Evolutionary conservation across 2,329 filamentous ascomycete genomes (phyloP), one percentile per base, ranked within the genome.

Genomic region (Nakataea oryzae): DNA sequence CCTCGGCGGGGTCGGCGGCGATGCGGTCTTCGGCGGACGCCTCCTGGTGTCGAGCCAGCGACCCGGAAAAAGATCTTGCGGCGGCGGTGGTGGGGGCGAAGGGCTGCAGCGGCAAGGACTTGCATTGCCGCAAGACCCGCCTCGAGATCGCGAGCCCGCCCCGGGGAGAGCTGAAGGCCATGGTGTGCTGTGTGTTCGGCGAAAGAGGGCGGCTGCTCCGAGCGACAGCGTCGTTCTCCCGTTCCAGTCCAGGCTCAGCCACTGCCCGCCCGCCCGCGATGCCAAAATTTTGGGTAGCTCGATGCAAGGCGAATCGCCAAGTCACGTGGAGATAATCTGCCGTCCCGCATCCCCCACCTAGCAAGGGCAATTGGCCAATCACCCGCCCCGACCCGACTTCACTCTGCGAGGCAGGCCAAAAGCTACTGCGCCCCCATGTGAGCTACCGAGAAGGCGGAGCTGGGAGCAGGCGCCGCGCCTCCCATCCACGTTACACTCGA

Each of bases 111-210:
- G 30, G 24, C 17, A 29, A 55, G 30, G 58, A 62, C 47, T 67
- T 68, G 67, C 69, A 71, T 66, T 67, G 68, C 54, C 68, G 68
- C 28, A 74, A 63, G 13, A 70, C 71, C 63, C 72, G 72, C 60
- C 71, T 71, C 57, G 72, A 69, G 56, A 74, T 66, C 59, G 71
- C 69, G 58, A 71, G 62, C 24, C 69, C 69, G 6, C 73, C 69
- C 63, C 71, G 69, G 12, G 74, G 69, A 41, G 70, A 68, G 34
- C 70, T 74, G 64, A 73, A 68, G 58, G 75, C 69, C 75, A 78
- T 70, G 61, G 64, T 54, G 54, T 29, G n/a, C 70, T 63, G 27
- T 34, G 57, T 60, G 27, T 54, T 62, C 28, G 14, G 54, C 27
- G 58, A 54, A 28, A 27, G 55, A 30, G 24, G 58, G n/a, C n/a